Evolutionary conservation across 225 moss, liverwort and hornwort genomes (phyloP).

Genomic region (Sphagnum contortum): DNA sequence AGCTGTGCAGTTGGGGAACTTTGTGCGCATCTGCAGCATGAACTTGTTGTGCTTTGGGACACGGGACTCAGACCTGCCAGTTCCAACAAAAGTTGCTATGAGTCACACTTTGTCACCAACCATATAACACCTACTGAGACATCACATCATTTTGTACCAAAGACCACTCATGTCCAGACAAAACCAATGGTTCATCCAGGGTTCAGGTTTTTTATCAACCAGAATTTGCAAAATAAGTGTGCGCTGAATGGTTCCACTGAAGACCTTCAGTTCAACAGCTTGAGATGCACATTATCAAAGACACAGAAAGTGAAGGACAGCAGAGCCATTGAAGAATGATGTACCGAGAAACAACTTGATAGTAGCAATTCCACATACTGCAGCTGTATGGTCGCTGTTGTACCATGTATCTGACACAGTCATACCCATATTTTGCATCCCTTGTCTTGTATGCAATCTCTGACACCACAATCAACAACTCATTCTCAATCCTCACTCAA

Average conservation of each 20-base stretch:
- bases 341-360: conserved; percentile 83
- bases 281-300: too few species aligned
- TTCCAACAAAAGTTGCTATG: conserved; percentile 1
- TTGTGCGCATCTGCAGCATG: conserved; percentile 71
- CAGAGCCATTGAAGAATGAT: not conserved
- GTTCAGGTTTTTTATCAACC: too few species aligned
- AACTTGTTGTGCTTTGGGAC: conserved; percentile 90
- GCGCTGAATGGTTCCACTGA: too few species aligned
- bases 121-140: too few species aligned
- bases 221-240: too few species aligned
- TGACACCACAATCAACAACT: conserved; percentile 21
- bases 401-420: conserved; percentile 90
- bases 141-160: too few species aligned
- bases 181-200: too few species aligned
- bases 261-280: too few species aligned
- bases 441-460: conserved; percentile 90
- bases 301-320: not conserved
- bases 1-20: conserved; percentile 66
- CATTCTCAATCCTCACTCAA: too few species aligned
- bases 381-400: conserved; percentile 84
- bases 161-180: too few species aligned
- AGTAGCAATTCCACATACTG: conserved; percentile 94
- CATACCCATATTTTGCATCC: conserved; percentile 87
- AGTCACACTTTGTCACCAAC: not conserved
- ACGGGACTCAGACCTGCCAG: conserved; percentile 64